phyloP scores from a whole-genome alignment of 345 rosid species.

The Aquilaria sinensis region DNA sequence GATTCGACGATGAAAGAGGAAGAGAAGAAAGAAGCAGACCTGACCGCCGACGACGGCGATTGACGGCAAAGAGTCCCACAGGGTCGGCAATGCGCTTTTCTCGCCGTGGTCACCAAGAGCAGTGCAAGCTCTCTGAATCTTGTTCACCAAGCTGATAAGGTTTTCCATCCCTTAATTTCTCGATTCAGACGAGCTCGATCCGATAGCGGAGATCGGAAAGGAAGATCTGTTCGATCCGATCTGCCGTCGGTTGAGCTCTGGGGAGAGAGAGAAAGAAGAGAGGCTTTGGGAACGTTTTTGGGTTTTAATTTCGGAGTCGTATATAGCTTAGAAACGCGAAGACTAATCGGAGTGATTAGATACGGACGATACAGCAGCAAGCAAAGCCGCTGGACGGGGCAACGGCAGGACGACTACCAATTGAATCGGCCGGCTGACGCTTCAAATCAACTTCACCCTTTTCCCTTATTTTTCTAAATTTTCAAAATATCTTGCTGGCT shows the following conservation, averaged over 20 bases:
- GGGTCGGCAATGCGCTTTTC: constrained; percentile 78
- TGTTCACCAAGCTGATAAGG: constrained; percentile 86
- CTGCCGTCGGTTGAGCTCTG: not conserved
- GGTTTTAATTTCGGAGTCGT: constrained; percentile 5
- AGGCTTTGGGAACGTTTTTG: constrained; percentile 1
- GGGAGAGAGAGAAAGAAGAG: constrained; percentile 9
- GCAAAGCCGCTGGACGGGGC: too few species aligned
- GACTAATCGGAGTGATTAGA: too few species aligned
- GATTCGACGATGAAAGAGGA: constrained; percentile 14
- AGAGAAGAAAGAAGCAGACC: constrained; percentile 34
- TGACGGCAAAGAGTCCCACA: constrained; percentile 95
- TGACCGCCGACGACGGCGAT: constrained; percentile 99
- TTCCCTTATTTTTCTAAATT: too few species aligned
- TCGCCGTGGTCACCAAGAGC: constrained; percentile 99
- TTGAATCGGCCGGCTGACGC: too few species aligned
- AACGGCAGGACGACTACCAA: too few species aligned
- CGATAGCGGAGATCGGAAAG: not conserved
- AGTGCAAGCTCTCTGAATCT: constrained; percentile 99
- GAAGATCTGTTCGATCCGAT: constrained; percentile 22
- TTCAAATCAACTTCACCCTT: too few species aligned
- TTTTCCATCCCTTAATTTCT: constrained; percentile 53
- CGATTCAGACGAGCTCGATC: constrained; percentile 10
- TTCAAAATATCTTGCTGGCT: too few species aligned
- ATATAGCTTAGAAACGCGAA: too few species aligned
- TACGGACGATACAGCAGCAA: too few species aligned